Evolutionary conservation across 2,329 filamentous ascomycete species (phyloP).

Genomic region (Sporothrix brunneoviolacea): DNA sequence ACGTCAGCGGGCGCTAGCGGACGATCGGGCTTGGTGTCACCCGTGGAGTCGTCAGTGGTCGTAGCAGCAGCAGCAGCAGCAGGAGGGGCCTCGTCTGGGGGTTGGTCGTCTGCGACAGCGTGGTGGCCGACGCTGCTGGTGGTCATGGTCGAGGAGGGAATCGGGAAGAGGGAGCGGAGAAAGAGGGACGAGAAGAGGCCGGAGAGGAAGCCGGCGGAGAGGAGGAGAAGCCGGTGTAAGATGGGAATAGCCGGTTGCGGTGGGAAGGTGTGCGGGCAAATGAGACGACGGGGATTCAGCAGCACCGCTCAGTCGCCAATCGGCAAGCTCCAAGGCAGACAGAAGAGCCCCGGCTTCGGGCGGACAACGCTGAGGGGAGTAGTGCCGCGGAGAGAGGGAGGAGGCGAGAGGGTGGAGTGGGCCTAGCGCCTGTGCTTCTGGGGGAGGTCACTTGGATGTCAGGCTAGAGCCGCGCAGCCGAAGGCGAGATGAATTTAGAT

Average conservation of each 20-base stretch:
- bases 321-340: neutral
- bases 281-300: neutral
- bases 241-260: no score
- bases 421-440: neutral
- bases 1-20: neutral
- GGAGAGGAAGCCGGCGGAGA: neutral
- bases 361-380: neutral
- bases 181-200: neutral
- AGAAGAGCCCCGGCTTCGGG: conserved; percentile 2
- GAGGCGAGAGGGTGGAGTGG: neutral
- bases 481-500: neutral
- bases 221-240: neutral
- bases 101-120: conserved; percentile 5
- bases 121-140: conserved; percentile 1
- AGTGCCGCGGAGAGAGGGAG: neutral
- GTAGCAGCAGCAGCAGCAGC: neutral
- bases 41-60: neutral
- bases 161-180: neutral
- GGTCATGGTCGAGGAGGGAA: conserved; percentile 1
- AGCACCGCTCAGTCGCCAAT: neutral
- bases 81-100: neutral
- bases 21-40: neutral
- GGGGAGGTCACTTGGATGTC: neutral
- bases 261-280: neutral
- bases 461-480: neutral